Base-by-base conservation (phyloP, 2,329 filamentous ascomycete genomes). In the Penicillium digitatum region DNA sequence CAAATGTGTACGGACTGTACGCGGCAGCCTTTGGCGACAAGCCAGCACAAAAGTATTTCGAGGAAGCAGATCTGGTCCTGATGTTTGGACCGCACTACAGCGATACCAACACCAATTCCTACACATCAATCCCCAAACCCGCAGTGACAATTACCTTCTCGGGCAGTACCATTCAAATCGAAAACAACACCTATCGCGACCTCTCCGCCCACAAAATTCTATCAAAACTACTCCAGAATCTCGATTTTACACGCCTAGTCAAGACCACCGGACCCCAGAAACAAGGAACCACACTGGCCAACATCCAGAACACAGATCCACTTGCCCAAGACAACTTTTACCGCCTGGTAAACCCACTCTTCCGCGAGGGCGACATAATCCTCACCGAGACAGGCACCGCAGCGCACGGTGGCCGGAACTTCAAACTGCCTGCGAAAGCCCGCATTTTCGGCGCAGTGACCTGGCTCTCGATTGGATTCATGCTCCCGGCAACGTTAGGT, bases 111-210 rank as follows among this genome's bases (percentile, higher is more conserved):
- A 78, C 71, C 11, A 83, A 87, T 12, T 89, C 89, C 32, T 95
- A 93, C 77, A 88, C 87, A 0, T 91, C 93, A 70, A 82, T 86
- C 58, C 87, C 90, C 34, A 87, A 85, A 1, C 85, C 89, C 66
- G 82, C 92, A 48, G 86, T 86, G 59, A 88, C 87, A 2, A 90
- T 96, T 66, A 87, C 93, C 63, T 86, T 96, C 66, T 88, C 94
- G 74, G 88, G 85, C 69, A 85, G 83, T 56, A 82, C 84, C 62
- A 85, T 88, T 64, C 82, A 83, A 50, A 88, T 95, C 42, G 81
- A 87, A 49, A 90, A 90, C 72, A 89, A 88, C 0, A 85, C 88
- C 62, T 95, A 93, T 69, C 87, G 88, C 0, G 85, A 86, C 44
- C 81, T 94, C 9, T 81, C 84, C 56, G 92, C 94, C 86, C 85